Evolutionary conservation across 2,329 filamentous ascomycete species (phyloP).

Genomic region (Cadophora gregata): DNA sequence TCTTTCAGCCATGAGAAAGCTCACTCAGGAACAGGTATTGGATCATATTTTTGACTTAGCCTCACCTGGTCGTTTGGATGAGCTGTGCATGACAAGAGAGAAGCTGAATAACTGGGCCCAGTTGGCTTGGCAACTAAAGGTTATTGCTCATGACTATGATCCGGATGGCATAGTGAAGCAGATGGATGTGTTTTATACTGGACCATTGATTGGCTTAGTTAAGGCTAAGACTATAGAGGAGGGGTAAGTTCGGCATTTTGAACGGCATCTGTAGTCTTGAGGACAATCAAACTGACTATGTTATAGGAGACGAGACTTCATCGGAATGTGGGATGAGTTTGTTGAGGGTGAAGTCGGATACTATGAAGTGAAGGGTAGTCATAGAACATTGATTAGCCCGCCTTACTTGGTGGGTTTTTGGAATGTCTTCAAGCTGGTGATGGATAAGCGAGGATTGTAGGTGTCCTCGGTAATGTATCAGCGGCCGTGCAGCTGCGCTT

Average conservation of each 20-base stretch:
- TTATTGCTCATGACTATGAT: slow-evolving; percentile 51
- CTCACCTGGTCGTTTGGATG: slow-evolving; percentile 37
- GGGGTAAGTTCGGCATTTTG: slow-evolving; percentile 34
- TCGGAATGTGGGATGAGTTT: slow-evolving; percentile 48
- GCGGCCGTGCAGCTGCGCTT: too few species aligned
- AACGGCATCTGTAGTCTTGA: background rate
- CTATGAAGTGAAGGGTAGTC: slow-evolving; percentile 47
- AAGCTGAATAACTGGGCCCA: slow-evolving; percentile 46
- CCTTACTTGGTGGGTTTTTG: slow-evolving; percentile 47
- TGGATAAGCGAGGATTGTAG: slow-evolving; percentile 34
- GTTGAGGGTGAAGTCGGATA: slow-evolving; percentile 38
- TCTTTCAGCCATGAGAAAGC: slow-evolving; percentile 45
- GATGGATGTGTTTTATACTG: slow-evolving; percentile 52
- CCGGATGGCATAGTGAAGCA: slow-evolving; percentile 46
- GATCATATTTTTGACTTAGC: slow-evolving; percentile 36
- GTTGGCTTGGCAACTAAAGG: slow-evolving; percentile 47
- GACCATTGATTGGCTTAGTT: slow-evolving; percentile 38
- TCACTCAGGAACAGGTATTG: slow-evolving; percentile 34
- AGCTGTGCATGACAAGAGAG: slow-evolving; percentile 43
- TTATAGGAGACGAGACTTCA: slow-evolving; percentile 34
- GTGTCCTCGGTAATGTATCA: too few species aligned
- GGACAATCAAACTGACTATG: background rate
- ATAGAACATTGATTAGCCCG: slow-evolving; percentile 49
- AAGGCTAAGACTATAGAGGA: slow-evolving; percentile 38
- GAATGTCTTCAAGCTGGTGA: slow-evolving; percentile 37